phyloP scores from a whole-genome alignment of 306 rosid species.

The Pyrus betulifolia region DNA sequence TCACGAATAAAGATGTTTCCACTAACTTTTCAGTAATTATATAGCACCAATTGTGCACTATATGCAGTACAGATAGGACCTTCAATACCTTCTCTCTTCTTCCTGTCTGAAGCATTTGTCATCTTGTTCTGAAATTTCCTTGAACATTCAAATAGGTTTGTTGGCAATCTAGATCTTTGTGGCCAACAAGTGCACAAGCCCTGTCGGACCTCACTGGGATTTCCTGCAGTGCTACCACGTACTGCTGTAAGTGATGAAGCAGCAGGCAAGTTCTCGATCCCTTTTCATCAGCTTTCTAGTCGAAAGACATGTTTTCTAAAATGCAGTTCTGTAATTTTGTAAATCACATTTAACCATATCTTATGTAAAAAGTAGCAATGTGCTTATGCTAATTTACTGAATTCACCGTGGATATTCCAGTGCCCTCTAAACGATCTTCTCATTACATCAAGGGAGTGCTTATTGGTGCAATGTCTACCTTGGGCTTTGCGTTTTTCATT shows the following conservation, averaged over 20 bases:
- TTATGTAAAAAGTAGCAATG: neutral
- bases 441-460: conserved; percentile 66
- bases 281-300: neutral
- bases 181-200: conserved; percentile 84
- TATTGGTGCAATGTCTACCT: conserved; percentile 59
- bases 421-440: conserved; percentile 61
- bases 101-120: neutral
- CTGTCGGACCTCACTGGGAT: conserved; percentile 85
- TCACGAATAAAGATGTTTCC: neutral
- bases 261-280: conserved; percentile 49
- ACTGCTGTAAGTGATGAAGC: conserved; percentile 73
- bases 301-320: neutral
- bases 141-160: conserved; percentile 43
- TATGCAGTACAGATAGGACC: neutral
- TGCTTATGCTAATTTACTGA: neutral
- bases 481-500: conserved; percentile 48
- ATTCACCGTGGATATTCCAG: conserved; percentile 37
- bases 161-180: conserved; percentile 82
- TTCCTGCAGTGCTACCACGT: conserved; percentile 88
- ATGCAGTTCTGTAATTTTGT: neutral
- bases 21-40: neutral
- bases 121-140: neutral
- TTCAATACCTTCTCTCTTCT: neutral
- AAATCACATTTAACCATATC: neutral
- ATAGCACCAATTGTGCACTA: neutral